Evolutionary conservation across 2,329 filamentous ascomycete genomes (phyloP).

Genomic region (Grosmannia penicillata): DNA sequence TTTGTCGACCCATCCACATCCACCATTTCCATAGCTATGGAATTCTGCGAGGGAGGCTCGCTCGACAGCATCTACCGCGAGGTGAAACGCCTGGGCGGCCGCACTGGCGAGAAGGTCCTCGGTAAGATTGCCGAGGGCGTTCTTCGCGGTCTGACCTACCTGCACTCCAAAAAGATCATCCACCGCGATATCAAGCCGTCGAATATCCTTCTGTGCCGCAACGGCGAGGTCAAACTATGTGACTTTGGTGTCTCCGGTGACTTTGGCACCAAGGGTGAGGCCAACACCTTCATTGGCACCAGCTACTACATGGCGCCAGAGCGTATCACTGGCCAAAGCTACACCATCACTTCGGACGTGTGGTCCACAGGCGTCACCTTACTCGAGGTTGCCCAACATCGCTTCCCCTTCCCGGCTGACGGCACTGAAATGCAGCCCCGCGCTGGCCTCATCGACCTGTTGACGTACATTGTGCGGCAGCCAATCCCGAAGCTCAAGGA

Average conservation of each 20-base stretch:
- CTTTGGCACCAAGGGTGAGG: conserved; percentile 95
- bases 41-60: conserved; percentile 94
- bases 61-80: conserved; percentile 95
- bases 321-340: conserved; percentile 91
- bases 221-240: conserved; percentile 91
- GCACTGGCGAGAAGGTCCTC: conserved; percentile 92
- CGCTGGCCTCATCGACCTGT: conserved; percentile 81
- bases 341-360: conserved; percentile 96
- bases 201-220: conserved; percentile 86
- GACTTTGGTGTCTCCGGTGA: conserved; percentile 97
- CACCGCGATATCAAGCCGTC: conserved; percentile 98
- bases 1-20: conserved; percentile 93
- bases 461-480: conserved; percentile 95
- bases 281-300: conserved; percentile 97
- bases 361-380: conserved; percentile 96
- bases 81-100: conserved; percentile 85
- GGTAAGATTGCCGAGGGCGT: conserved; percentile 96
- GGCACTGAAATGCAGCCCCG: conserved; percentile 90
- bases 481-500: conserved; percentile 92
- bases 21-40: conserved; percentile 97
- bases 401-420: conserved; percentile 95
- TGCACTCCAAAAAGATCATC: conserved; percentile 92
- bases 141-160: conserved; percentile 81
- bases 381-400: conserved; percentile 97
- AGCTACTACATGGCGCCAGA: conserved; percentile 99